A percentile compares a stretch with the other conserved stretches of the same genome.
Conservation (phyloP, 2,329 filamentous ascomycete species). For the Trichoderma koningiopsis region DNA sequence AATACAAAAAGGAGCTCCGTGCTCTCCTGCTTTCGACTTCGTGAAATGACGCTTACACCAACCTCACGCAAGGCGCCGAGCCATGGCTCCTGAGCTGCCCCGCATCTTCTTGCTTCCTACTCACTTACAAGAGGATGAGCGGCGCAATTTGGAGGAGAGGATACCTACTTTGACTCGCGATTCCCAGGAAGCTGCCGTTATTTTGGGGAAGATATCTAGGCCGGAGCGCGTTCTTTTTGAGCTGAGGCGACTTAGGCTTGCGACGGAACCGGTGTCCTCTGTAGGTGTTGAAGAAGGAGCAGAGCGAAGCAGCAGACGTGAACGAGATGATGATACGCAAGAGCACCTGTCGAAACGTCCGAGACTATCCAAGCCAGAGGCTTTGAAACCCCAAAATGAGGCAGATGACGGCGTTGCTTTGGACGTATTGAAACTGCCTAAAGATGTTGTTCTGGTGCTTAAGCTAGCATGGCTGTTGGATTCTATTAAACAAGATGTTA, state of each 20-base stretch:
- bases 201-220: constrained; percentile 73
- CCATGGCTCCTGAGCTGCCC: constrained; percentile 49
- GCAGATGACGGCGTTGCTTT: not conserved
- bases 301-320: not conserved
- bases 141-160: constrained; percentile 64
- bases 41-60: not conserved
- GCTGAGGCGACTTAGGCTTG: constrained; percentile 66
- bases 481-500: constrained; percentile 46
- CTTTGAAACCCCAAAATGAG: not conserved
- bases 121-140: constrained; percentile 65
- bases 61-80: not conserved
- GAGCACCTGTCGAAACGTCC: constrained; percentile 14
- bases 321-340: not conserved
- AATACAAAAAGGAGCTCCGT: not conserved
- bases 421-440: not conserved
- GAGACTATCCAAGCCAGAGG: constrained; percentile 29
- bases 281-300: constrained; percentile 6
- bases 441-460: constrained; percentile 53
- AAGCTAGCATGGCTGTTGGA: constrained; percentile 61
- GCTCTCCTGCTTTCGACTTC: not conserved
- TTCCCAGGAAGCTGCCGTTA: constrained; percentile 68
- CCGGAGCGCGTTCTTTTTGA: constrained; percentile 76
- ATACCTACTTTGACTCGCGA: constrained; percentile 71
- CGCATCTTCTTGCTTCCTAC: constrained; percentile 73
- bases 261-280: constrained; percentile 48